These are phyloP conservation scores for Rhizophagus sp. DNA, from an alignment of 192 early-diverging fungal genomes.

Conservation along the genomic window DNA sequence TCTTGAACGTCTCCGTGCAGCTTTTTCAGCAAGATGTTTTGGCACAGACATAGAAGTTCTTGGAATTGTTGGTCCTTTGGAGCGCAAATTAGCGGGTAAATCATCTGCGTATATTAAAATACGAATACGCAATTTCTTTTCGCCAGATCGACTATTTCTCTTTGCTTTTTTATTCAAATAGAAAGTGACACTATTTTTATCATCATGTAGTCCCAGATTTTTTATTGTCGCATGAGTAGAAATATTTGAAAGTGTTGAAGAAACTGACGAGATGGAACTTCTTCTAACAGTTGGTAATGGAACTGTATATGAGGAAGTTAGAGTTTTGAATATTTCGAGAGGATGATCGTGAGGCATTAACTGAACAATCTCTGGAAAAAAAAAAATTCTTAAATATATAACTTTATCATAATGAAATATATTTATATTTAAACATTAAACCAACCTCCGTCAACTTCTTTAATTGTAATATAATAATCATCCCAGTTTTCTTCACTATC, in stretches of 20 bases:
- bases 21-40: conserved; percentile 31
- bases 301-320: conserved; percentile 50
- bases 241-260: conserved; percentile 38
- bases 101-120: conserved; percentile 27
- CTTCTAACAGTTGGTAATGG: conserved; percentile 54
- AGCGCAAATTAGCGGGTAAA: conserved; percentile 4
- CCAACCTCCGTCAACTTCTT: conserved; percentile 51
- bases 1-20: conserved; percentile 24
- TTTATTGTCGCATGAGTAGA: conserved; percentile 18
- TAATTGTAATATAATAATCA: conserved; percentile 54
- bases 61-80: conserved; percentile 1
- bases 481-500: conserved; percentile 42
- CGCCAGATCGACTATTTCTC: conserved; percentile 5
- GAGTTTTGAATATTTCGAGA: conserved; percentile 53
- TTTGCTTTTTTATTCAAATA: conserved; percentile 22
- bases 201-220: background rate
- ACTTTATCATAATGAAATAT: background rate
- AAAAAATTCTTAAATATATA: background rate
- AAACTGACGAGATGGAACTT: conserved; percentile 34
- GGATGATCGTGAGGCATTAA: conserved; percentile 54
- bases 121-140: conserved; percentile 23
- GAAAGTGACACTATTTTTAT: conserved; percentile 16
- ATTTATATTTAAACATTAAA: background rate
- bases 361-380: conserved; percentile 45
- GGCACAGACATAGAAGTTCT: conserved; percentile 29